Evolutionary conservation across 2,329 filamentous ascomycete species (phyloP).

Genomic region (Proliferodiscus dingleyae): DNA sequence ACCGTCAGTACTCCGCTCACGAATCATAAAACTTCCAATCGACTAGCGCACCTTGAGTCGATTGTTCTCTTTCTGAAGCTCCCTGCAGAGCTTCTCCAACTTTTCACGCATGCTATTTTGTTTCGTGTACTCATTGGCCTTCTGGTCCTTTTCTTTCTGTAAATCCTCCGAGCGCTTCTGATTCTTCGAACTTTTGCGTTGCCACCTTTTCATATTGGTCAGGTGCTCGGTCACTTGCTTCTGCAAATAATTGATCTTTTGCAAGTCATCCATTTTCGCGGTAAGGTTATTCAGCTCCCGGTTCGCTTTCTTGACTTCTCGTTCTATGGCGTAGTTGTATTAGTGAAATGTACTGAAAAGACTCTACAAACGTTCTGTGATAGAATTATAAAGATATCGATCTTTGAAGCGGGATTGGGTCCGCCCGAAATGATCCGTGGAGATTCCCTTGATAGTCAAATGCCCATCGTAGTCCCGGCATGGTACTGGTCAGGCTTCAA

Average conservation of each 20-base stretch:
- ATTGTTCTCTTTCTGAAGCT: conserved; percentile 95
- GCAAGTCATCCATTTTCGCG: conserved; percentile 86
- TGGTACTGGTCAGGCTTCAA: no score
- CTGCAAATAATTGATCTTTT: conserved; percentile 84
- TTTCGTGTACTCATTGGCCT: conserved; percentile 77
- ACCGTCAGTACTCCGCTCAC: conserved; percentile 19
- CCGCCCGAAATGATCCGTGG: no score
- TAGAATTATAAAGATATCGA: no score
- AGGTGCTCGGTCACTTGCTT: conserved; percentile 89
- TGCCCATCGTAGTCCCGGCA: no score
- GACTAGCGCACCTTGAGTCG: conserved; percentile 73
- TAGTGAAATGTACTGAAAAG: not conserved
- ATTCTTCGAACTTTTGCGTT: conserved; percentile 90
- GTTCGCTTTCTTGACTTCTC: conserved; percentile 90
- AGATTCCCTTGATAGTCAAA: no score
- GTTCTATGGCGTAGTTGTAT: conserved; percentile 51
- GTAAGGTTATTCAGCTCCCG: conserved; percentile 84
- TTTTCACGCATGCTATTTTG: conserved; percentile 91
- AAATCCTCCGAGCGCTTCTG: conserved; percentile 92
- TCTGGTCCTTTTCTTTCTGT: conserved; percentile 93
- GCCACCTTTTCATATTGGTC: conserved; percentile 90
- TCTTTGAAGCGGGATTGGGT: no score
- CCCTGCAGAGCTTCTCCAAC: conserved; percentile 89
- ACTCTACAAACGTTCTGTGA: not conserved
- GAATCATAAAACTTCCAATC: conserved; percentile 9